These are phyloP conservation scores for Trichodelitschia bisporula DNA, from an alignment of 495 filamentous ascomycete genomes.

Conservation along the genomic window DNA sequence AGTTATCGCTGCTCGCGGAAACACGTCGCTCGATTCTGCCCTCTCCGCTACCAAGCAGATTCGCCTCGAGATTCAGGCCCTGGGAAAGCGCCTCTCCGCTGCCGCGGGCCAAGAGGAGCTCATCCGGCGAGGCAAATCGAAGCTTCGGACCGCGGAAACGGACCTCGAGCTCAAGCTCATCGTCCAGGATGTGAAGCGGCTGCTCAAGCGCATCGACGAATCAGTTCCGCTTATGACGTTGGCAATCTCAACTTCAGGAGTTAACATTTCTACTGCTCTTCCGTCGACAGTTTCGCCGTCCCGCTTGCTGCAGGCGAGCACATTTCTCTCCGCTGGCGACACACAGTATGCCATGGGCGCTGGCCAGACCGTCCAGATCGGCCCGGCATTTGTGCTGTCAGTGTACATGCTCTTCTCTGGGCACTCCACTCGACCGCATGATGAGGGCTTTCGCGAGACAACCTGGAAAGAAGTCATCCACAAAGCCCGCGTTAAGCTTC, in stretches of 20 bases:
- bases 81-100: constrained; percentile 51
- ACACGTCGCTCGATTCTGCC: constrained; percentile 77
- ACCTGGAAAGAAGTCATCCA: constrained; percentile 98
- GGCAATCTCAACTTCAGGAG: constrained; percentile 87
- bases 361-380: constrained; percentile 48
- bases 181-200: constrained; percentile 45
- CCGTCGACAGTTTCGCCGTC: constrained; percentile 75
- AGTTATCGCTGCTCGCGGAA: constrained; percentile 81
- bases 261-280: constrained; percentile 52
- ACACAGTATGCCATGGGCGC: constrained; percentile 44
- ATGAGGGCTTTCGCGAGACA: constrained; percentile 40
- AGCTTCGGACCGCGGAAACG: constrained; percentile 22
- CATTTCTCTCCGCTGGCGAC: constrained; percentile 73
- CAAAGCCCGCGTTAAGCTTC: constrained; percentile 67
- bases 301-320: constrained; percentile 76
- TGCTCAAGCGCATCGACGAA: constrained; percentile 68
- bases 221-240: constrained; percentile 84
- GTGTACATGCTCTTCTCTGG: constrained; percentile 92
- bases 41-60: constrained; percentile 65
- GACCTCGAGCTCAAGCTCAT: constrained; percentile 42
- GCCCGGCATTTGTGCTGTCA: constrained; percentile 67
- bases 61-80: constrained; percentile 64
- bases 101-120: constrained; percentile 44
- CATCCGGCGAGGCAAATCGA: constrained; percentile 21
- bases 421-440: constrained; percentile 36